Evolutionary conservation across 1,284 basidiomycete species (phyloP), one percentile per base, ranked within the genome.

Genomic region (Fomitopsis schrenkii): DNA sequence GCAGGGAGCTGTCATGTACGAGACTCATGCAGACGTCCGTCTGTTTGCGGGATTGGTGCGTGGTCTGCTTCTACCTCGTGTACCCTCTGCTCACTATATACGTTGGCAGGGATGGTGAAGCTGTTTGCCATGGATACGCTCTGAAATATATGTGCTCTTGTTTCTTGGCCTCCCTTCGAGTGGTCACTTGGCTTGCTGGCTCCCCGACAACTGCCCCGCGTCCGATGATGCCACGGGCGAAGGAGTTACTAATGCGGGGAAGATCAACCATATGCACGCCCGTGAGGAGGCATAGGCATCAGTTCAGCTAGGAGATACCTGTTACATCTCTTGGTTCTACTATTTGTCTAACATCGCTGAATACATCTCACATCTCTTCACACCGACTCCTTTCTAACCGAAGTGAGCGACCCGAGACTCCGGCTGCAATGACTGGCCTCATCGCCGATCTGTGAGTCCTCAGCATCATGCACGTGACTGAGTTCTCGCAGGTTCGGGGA

Each of bases 21-120:
- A 80, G 70, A 84, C 81, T 1, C 74, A 77, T 55, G 76, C 81
- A 9, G 83, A 84, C 63, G 66, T 72, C 42, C 77, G 82, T 54
- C 68, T 82, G 52, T 76, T 76, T 65, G 71, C 77, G 62, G 75
- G 77, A 62, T 63, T 74, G 74, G 79, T 80, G 61, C 55, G 79
- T 71, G 17, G 36, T 46, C 33, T 10, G 38, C 30, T n/a, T 4
- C 35, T 15, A 22, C 9, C 44, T 15, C 19, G 8, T 5, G 15
- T 26, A 17, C 12, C 9, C 50, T 50, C 48, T 4, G 28, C 26
- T 28, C 22, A 22, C 12, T 0, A 30, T 14, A 3, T 17, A 6
- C 15, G 8, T 8, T 22, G 15, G 9, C 40, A 70, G 68, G 67
- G 68, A 17, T 67, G 67, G 68, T 68, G 57, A 66, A 41, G 35